Base-by-base conservation (phyloP, 2,329 filamentous ascomycete species). In the Akanthomyces muscarius region DNA sequence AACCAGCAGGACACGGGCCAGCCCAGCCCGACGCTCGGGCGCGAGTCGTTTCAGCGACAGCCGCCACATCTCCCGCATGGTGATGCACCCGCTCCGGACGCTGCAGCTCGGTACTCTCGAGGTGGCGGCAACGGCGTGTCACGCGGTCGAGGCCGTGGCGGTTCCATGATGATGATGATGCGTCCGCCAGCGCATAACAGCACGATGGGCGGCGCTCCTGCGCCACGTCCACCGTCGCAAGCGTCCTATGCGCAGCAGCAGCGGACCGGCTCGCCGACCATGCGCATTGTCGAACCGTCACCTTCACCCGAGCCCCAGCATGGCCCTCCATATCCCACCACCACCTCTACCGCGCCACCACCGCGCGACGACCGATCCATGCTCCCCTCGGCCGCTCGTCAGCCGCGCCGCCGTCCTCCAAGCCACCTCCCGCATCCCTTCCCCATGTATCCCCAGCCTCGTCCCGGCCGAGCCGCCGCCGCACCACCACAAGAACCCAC, bases 21-120 rank as follows among this genome's bases (percentile, higher is more conserved):
- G 60, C 76, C 77, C 8, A 80, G 77, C 56, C 78, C 78, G 13
- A 80, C 78, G 1, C 69, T 80, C 18, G 78, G 77, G 3, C 18
- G 7, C 73, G 51, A 71, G 16, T 68, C 59, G 41, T 59, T 65
- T 47, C 64, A 62, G 50, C 62, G 64, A 64, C 21, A 51, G 58
- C 65, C 53, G 62, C 45, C 56, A 14, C 13, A 28, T 5, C 25
- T 33, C 1, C 47, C 36, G 18, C 30, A 54, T 4, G n/a, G 33
- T 3, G 44, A 44, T 7, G 10, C 21, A 14, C 10, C 33, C n/a
- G 33, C 54, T 62, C 42, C 52, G 63, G 36, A 62, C 64, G 28
- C 57, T 25, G 41, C 33, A 11, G 21, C 13, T 7, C 44, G 61
- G 18, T 62, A 63, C 63, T 56, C 56, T 48, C 66, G 5, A 62